Conservation (phyloP, 257 asterid species). For the Scutellaria barbata region DNA sequence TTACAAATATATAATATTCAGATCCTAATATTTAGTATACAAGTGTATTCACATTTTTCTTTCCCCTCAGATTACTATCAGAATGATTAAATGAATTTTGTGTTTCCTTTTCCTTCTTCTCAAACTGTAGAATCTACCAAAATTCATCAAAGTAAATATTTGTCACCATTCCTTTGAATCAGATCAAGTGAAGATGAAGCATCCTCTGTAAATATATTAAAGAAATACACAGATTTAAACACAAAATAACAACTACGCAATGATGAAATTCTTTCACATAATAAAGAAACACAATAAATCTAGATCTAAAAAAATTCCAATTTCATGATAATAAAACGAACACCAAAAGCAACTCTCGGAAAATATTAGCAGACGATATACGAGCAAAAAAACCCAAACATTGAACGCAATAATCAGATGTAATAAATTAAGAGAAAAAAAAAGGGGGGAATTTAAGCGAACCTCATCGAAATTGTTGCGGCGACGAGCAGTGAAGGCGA, state of each 20-base stretch:
- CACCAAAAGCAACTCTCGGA: too few relatives aligned
- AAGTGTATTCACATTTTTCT: neutral
- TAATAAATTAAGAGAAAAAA: neutral
- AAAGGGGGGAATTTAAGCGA: neutral
- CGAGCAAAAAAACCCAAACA: neutral
- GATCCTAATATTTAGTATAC: neutral
- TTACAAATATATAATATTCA: neutral
- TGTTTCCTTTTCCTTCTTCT: too few relatives aligned
- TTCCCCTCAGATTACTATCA: neutral
- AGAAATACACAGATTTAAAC: too few relatives aligned
- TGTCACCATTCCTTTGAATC: too few relatives aligned
- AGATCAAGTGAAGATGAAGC: too few relatives aligned
- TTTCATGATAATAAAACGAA: too few relatives aligned
- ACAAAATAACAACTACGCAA: too few relatives aligned
- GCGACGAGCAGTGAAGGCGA: conserved; percentile 54
- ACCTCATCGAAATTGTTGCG: conserved; percentile 59
- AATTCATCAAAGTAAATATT: neutral
- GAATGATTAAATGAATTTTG: neutral
- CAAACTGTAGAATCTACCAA: neutral
- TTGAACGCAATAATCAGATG: neutral
- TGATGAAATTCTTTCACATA: neutral
- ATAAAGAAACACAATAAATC: too few relatives aligned
- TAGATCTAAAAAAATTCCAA: neutral
- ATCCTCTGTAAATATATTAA: too few relatives aligned
- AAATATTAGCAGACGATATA: too few relatives aligned